phyloP scores from a whole-genome alignment of 805 yeast genomes.

The Kuraishia hungarica region DNA sequence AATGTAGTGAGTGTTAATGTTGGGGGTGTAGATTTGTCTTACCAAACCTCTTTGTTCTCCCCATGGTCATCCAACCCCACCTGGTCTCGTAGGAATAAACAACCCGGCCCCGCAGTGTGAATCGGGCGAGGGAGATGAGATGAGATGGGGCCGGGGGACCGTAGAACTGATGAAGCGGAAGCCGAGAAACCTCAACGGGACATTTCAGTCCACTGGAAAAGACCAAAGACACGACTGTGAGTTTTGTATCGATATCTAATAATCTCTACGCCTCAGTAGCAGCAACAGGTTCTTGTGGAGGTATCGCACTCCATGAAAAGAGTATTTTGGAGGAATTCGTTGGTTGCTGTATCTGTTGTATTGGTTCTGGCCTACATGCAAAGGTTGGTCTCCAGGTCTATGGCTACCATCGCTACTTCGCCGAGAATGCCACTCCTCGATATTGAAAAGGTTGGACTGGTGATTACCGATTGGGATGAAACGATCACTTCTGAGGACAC shows the following conservation, averaged over 20 bases:
- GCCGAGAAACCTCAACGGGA: no score
- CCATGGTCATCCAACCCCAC: not conserved
- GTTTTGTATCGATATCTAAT: no score
- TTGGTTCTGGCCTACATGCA: not conserved
- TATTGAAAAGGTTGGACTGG: slow-evolving; percentile 2
- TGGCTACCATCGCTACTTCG: not conserved
- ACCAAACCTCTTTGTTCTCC: no score
- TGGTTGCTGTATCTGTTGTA: not conserved
- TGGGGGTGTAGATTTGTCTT: no score
- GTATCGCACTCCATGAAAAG: not conserved
- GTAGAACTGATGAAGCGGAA: no score
- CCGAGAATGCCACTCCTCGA: not conserved
- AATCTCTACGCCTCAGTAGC: not conserved
- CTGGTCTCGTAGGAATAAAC: not conserved
- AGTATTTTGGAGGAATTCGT: not conserved
- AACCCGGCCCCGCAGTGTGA: not conserved
- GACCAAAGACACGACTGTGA: no score
- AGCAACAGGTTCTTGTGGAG: not conserved
- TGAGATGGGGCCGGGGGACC: not conserved
- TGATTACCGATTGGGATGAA: slow-evolving; percentile 61
- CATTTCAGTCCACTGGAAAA: no score
- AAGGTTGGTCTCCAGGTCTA: not conserved
- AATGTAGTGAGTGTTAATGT: no score
- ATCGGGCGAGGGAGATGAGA: not conserved
- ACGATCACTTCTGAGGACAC: slow-evolving; percentile 53